Evolutionary conservation across 2,329 filamentous ascomycete genomes (phyloP), one percentile per base, ranked within the genome.

Genomic region (Colletotrichum paranaense): DNA sequence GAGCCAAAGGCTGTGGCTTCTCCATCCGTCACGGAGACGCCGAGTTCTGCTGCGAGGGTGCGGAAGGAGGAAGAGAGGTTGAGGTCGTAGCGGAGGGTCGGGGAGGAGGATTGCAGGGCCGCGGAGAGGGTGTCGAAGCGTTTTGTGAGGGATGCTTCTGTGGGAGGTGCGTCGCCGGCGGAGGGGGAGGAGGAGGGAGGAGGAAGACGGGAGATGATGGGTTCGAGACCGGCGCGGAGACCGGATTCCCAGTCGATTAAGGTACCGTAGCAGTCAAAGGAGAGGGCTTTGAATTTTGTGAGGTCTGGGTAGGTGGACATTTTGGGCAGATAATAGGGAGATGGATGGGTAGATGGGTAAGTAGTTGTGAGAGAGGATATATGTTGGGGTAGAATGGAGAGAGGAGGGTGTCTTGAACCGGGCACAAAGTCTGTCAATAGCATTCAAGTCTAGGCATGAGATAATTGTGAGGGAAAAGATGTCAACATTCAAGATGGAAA

Each of bases 201-300:
- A 0, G 84, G 82, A 0, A 88, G 82, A n/a, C 79, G 81, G 52
- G 85, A 78, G 67, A 87, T 81, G 7, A 89, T 78, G 0, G 88
- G 86, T 28, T 81, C 77, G 1, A 95, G 85, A 3, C 88, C 86
- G 2, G 81, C 76, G 64, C 88, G 81, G 69, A 94, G 88, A 72
- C 92, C 92, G n/a, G 84, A 80, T 80, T 95, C 92, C 93, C 92
- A 95, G 84, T 95, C 92, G 73, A 95, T 90, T 4, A 95, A 87
- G 0, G 94, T 96, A 80, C 93, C 93, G 81, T 94, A 95, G 84
- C 93, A 91, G 82, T 96, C 93, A 82, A 95, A 95, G 78, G 90
- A 91, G 62, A 94, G 88, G 72, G 81, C 80, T 11, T 77, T 78
- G 76, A 82, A 84, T 59, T 30, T 38, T 3, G 72, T 72, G 1